Base-by-base conservation (phyloP, 352 stramenopile species). In the Phytophthora hybrid region DNA sequence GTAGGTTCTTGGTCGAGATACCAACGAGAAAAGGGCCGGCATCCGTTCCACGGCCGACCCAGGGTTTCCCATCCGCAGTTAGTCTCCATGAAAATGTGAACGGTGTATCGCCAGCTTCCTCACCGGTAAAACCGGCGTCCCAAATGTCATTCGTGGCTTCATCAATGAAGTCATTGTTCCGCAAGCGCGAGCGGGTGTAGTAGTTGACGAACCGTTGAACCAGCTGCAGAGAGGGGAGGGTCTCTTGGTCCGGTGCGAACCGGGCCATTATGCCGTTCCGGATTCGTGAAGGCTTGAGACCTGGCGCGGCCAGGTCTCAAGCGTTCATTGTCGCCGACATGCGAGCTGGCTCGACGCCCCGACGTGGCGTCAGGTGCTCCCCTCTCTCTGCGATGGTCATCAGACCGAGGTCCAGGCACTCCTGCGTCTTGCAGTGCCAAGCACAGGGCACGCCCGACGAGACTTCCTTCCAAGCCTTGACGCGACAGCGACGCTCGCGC, bases 31-130 rank as follows among this genome's bases (percentile, higher is more conserved):
- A 67, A 0, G 56, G 51, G 0, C 23, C 47, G 1, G 23, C 9
- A n/a, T 71, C 60, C 2, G 41, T 58, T 10, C 56, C 68, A 13
- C 70, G 52, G 14, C 61, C 56, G 7, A 61, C n/a, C 13, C 19
- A 26, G 11, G 29, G 16, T 1, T 55, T 49, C 13, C 32, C 59
- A 6, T 49, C 19, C 6, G 3, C 53, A 61, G 68, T 59, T 1
- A 3, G 23, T 13, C 2, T 3, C 23, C 49, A 55, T 18, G 51
- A 54, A 26, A 73, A 68, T 4, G 41, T 59, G 26, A 73, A 10
- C 18, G 29, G 44, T 5, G 26, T 29, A 29, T 29, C 26, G 26
- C 26, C 26, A 0, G 44, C 51, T 2, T 57, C 37, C 5, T 66
- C 51, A 26, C 23, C 39, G 23, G 6, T 19, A 18, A 13, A 14